Base-by-base conservation (phyloP, 2,329 filamentous ascomycete species). In the Aaosphaeria arxii region DNA sequence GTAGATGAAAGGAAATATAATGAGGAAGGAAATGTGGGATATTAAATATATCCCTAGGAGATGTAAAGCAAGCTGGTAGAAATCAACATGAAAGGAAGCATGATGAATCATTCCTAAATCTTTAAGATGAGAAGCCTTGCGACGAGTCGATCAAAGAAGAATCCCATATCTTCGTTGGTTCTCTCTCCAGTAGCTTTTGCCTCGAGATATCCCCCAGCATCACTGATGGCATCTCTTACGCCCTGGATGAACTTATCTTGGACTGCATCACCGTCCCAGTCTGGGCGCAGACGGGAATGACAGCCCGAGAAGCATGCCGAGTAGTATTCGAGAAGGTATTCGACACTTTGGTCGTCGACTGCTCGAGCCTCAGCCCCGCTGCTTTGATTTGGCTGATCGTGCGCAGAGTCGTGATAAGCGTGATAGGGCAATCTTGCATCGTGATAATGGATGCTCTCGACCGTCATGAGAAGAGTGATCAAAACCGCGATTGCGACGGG, bases 371-470 rank as follows among this genome's bases (percentile, higher is more conserved):
- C 53, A 36, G 32, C 31, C 11, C 24, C 17, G 17, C 17, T 7
- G 24, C 24, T 11, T 36, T 36, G 33, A n/a, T 36, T 42, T 28
- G 33, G 48, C n/a, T 11, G 35, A 24, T 3, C 2, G 5, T 28
- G 17, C 5, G 24, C 29, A 29, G 41, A 28, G 49, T 51, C 46
- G 49, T 39, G 50, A 17, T 33, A 28, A 42, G 55, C 46, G 45
- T 72, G 70, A 41, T 70, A 72, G 0, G 66, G 61, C 0, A 62
- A 44, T 42, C 69, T 71, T 0, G 66, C 63, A 0, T 64, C 61
- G 31, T 72, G 68, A 52, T 71, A 72, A 24, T 72, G 68, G 11
- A 70, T 61, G 6, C 61, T 68, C 42, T 72, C 70, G 11, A 72
- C 54, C 1, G 61, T 64, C 68, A 72, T 71, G 11, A 71, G 54